phyloP scores from a whole-genome alignment of 768 basidiomycete genomes.

The Exidia glandulosa region DNA sequence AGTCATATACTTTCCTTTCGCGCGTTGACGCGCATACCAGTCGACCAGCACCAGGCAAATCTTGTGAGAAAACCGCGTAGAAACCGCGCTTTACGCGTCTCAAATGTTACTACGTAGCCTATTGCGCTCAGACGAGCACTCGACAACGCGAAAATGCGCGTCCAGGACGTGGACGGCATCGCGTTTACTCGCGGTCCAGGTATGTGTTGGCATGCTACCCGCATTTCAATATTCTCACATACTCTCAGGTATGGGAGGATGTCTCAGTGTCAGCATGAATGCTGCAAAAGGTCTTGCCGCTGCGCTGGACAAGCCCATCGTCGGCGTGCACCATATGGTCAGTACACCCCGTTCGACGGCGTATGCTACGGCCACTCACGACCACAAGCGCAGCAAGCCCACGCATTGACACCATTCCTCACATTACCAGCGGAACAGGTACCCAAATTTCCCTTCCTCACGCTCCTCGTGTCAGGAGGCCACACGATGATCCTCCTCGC shows the following conservation, averaged over 20 bases:
- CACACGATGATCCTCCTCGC: slow-evolving; percentile 84
- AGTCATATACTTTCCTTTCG: neutral
- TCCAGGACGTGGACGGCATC: slow-evolving; percentile 67
- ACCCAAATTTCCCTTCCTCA: slow-evolving; percentile 75
- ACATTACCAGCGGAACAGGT: slow-evolving; percentile 33
- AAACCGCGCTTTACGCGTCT: neutral
- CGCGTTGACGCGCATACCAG: neutral
- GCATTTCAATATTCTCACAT: neutral
- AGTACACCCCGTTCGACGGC: slow-evolving; percentile 7
- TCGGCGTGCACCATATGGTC: slow-evolving; percentile 96
- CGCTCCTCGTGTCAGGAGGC: slow-evolving; percentile 85
- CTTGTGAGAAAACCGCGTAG: neutral
- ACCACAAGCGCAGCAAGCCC: slow-evolving; percentile 66
- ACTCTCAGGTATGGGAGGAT: slow-evolving; percentile 58
- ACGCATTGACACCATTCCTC: slow-evolving; percentile 71
- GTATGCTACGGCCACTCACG: neutral
- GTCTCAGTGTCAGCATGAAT: slow-evolving; percentile 66
- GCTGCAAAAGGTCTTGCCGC: slow-evolving; percentile 83
- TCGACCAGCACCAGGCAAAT: neutral
- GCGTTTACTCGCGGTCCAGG: slow-evolving; percentile 88
- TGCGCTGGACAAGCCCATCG: slow-evolving; percentile 60
- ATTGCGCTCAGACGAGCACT: slow-evolving; percentile 59
- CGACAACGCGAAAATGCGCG: slow-evolving; percentile 44
- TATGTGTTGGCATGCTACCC: slow-evolving; percentile 14
- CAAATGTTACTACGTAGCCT: slow-evolving; percentile 39